Evolutionary conservation across 257 asterid species (phyloP).

Genomic region (Petrea volubilis): DNA sequence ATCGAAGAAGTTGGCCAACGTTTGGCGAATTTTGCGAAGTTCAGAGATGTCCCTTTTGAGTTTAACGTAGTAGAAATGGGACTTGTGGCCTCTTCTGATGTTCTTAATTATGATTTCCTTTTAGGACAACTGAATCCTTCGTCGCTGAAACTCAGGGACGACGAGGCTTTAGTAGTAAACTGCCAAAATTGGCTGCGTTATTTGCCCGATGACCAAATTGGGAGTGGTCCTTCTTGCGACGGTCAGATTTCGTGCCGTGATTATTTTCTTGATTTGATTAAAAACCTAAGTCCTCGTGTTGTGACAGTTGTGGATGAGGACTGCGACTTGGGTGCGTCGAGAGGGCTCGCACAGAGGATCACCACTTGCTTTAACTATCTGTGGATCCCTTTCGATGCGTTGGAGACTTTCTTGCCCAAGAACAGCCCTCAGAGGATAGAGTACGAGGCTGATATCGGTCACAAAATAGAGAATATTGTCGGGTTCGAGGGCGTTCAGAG

Average conservation of each 20-base stretch:
- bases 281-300: slow-evolving; percentile 44
- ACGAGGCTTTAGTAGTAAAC: slow-evolving; percentile 66
- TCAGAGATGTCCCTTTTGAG: slow-evolving; percentile 62
- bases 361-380: slow-evolving; percentile 65
- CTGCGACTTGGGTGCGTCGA: slow-evolving; percentile 45
- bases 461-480: slow-evolving; percentile 66
- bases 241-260: slow-evolving; percentile 36
- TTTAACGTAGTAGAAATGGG: slow-evolving; percentile 47
- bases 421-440: slow-evolving; percentile 58
- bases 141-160: slow-evolving; percentile 34
- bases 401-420: slow-evolving; percentile 78
- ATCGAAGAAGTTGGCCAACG: slow-evolving; percentile 62
- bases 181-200: slow-evolving; percentile 74
- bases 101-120: slow-evolving; percentile 33
- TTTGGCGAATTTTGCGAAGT: slow-evolving; percentile 59
- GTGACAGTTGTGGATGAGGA: slow-evolving; percentile 68
- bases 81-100: not conserved
- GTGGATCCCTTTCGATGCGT: slow-evolving; percentile 82
- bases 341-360: slow-evolving; percentile 49
- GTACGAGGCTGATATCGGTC: slow-evolving; percentile 68
- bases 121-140: slow-evolving; percentile 36
- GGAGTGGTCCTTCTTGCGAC: not conserved
- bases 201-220: slow-evolving; percentile 39
- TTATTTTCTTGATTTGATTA: slow-evolving; percentile 42
- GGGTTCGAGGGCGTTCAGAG: slow-evolving; percentile 60